Conservation (phyloP, 2,329 filamentous ascomycete genomes). For the Penicillium sclerotiorum region DNA sequence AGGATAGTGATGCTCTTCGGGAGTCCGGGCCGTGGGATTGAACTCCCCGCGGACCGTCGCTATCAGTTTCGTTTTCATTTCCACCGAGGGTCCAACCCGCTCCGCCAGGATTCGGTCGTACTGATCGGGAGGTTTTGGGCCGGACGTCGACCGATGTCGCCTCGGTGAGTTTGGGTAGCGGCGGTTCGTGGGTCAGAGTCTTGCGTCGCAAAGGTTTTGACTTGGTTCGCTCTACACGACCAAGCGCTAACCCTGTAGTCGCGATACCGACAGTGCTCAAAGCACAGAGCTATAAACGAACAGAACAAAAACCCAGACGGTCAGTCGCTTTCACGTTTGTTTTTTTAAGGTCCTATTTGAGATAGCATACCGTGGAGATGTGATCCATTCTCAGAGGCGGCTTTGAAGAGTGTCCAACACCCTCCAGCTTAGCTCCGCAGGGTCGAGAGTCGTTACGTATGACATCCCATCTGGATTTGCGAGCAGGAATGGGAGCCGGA, state of each 20-base stretch:
- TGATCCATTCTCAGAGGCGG: conserved; percentile 42
- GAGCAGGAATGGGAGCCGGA: neutral
- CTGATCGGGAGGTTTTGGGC: conserved; percentile 23
- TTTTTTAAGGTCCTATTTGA: too few relatives aligned
- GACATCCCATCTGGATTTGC: conserved; percentile 35
- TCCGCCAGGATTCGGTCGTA: conserved; percentile 19
- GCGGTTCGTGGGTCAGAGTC: conserved; percentile 23
- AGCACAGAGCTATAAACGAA: conserved; percentile 60
- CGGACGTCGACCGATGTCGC: conserved; percentile 14
- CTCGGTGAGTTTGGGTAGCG: neutral
- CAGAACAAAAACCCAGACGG: conserved; percentile 17
- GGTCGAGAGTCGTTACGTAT: conserved; percentile 33
- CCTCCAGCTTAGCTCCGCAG: conserved; percentile 36
- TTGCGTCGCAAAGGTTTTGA: conserved; percentile 31
- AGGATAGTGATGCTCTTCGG: conserved; percentile 29
- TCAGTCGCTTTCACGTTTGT: too few relatives aligned
- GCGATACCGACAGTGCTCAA: conserved; percentile 65
- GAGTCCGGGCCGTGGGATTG: conserved; percentile 21
- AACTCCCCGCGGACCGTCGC: conserved; percentile 12
- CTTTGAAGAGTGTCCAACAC: conserved; percentile 34
- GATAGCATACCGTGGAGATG: conserved; percentile 41
- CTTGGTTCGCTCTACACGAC: conserved; percentile 50
- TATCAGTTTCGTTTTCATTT: conserved; percentile 13
- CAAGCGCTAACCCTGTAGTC: conserved; percentile 60
- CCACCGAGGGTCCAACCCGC: conserved; percentile 14